Base-by-base conservation (phyloP, 257 asterid genomes). In the Euphrasia confusa region DNA sequence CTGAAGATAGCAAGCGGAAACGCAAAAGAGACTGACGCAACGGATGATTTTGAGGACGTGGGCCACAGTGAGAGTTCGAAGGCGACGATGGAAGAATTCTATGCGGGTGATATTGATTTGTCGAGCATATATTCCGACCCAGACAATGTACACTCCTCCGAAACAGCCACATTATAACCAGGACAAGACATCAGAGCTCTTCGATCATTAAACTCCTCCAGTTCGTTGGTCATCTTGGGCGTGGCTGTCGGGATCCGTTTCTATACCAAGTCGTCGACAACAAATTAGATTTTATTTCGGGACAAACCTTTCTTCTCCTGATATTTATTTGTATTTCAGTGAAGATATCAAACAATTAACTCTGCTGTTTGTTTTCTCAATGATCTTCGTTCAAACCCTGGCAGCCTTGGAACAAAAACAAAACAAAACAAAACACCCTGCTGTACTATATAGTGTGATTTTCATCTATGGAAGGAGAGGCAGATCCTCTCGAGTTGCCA, bases 81-180 rank as follows among this genome's bases (percentile, higher is more conserved):
- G 76, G 82, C 79, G 15, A 80, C 73, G 81, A 73, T 90, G 95
- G 84, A 79, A 2, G 95, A 83, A 37, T 74, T 68, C 60, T 85
- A 68, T 4, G 73, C 87, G 0, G 97, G 96, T 5, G 90, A 87
- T 8, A 72, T 90, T 12, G 78, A 87, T 47, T 14, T 77, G 5
- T 63, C 90, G 13, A 80, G 91, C 60, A 78, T 21, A 21, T 21
- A 21, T 90, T 71, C 91, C 96, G 2, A 11, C 74, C n/a, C 77
- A 67, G 74, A 78, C 77, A n/a, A 70, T 61, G 54, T 85, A 87
- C 74, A 71, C 78, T 44, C 95, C 96, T 17, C 96, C 96, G 0
- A 85, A 83, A 60, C 95, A 85, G 84, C 89, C 97, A 49, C 82
- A 81, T 13, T 85, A 87, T 83, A 85, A 87, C 79, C 97, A 82